phyloP scores from a whole-genome alignment of 805 yeast genomes.

The Metschnikowia gruessii region DNA sequence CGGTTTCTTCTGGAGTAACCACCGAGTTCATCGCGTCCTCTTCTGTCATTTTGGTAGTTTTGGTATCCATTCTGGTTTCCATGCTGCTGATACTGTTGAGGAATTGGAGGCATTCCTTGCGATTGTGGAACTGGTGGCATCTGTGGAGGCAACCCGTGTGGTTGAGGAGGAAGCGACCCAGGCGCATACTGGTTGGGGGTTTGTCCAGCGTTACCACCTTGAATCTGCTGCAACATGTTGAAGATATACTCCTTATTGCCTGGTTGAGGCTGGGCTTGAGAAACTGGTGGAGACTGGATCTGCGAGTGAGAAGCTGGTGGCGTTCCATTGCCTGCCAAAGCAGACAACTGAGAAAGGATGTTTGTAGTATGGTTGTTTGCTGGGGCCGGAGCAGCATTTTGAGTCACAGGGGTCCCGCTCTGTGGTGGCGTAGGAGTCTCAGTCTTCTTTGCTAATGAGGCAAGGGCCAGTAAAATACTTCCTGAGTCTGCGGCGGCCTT shows the following conservation, averaged over 20 bases:
- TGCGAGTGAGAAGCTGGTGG: constrained; percentile 11
- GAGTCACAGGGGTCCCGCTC: constrained; percentile 24
- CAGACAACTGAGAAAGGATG: constrained; percentile 44
- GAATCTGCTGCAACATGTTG: constrained; percentile 55
- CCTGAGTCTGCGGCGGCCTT: constrained; percentile 47
- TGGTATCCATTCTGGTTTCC: constrained; percentile 12
- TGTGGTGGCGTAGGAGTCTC: constrained; percentile 31
- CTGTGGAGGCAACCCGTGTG: constrained; percentile 2
- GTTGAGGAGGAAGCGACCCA: constrained; percentile 3
- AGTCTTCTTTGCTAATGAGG: constrained; percentile 53
- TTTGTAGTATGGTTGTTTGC: constrained; percentile 31
- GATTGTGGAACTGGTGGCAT: constrained; percentile 7
- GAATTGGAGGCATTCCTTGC: constrained; percentile 15
- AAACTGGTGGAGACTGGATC: constrained; percentile 15
- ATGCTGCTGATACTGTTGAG: constrained; percentile 13
- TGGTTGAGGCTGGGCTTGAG: constrained; percentile 17
- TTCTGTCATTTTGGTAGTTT: constrained; percentile 20
- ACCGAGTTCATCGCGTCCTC: constrained; percentile 32
- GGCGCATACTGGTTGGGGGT: neutral
- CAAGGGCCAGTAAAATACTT: constrained; percentile 66
- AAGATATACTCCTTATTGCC: constrained; percentile 41
- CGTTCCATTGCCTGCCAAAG: constrained; percentile 30
- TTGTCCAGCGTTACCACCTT: constrained; percentile 14
- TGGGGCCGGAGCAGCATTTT: constrained; percentile 15
- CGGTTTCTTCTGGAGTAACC: constrained; percentile 49